phyloP scores from a whole-genome alignment of 164 flowering plant genomes.

The Magnolia kwangsiensis region DNA sequence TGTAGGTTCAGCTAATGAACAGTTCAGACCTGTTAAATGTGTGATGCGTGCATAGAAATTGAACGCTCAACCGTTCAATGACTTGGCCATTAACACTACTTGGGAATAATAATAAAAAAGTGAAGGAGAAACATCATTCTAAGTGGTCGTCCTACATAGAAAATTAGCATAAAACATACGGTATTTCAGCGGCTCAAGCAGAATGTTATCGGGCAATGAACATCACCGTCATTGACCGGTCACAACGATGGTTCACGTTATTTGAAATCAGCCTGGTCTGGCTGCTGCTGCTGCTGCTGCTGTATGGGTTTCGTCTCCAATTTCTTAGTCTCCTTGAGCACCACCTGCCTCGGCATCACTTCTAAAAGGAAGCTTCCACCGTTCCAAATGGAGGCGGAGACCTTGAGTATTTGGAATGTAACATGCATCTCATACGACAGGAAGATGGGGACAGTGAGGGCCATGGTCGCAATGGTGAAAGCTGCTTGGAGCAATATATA shows the following conservation, averaged over 20 bases:
- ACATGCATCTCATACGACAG: constrained; percentile 65
- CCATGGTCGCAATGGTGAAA: constrained; percentile 90
- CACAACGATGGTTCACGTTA: not conserved
- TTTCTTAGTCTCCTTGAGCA: constrained; percentile 84
- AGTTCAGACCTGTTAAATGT: too few species aligned
- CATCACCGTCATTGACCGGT: too few species aligned
- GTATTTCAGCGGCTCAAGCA: too few species aligned
- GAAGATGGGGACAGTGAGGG: constrained; percentile 92
- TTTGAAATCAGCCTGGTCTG: not conserved
- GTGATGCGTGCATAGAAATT: too few species aligned
- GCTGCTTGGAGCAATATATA: constrained; percentile 71
- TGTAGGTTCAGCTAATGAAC: too few species aligned
- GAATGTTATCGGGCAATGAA: too few species aligned
- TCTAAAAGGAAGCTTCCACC: constrained; percentile 92
- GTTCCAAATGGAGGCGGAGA: constrained; percentile 86
- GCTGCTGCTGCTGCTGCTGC: not conserved
- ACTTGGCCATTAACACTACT: too few species aligned
- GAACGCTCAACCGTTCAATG: too few species aligned
- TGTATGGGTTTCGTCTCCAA: constrained; percentile 40
- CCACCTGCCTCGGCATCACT: constrained; percentile 93
- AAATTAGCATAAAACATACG: too few species aligned
- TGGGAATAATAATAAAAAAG: too few species aligned
- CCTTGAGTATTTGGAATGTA: constrained; percentile 78
- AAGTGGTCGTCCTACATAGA: too few species aligned
- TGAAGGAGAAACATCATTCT: too few species aligned